Evolutionary conservation across 2,329 filamentous ascomycete species (phyloP), one percentile per base, ranked within the genome.

Genomic region (Trichoderma asperellum): DNA sequence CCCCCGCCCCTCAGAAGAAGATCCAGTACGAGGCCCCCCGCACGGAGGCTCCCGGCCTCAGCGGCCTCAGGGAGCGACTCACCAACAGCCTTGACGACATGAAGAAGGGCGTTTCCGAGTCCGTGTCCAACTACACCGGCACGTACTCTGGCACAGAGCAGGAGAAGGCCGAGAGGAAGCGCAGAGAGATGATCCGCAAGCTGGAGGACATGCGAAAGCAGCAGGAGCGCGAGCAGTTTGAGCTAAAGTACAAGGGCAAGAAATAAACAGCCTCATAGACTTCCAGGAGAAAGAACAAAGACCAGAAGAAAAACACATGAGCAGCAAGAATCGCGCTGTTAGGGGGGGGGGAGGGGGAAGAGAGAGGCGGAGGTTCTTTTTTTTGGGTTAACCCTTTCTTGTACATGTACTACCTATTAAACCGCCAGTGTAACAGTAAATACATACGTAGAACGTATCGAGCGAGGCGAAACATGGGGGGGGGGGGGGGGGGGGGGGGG

Each of bases 231-330:
- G 76, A 79, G 18, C 77, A 80, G 71, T 81, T 80, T 68, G 78
- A 82, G 53, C 80, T 77, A 70, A 82, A 83, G 75, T 83, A 81
- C 76, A 79, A 80, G 77, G 70, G 71, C 57, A 73, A 74, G 66
- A 69, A 66, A 68, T 77, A 70, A 68, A 52, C 55, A 16, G 52
- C 53, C 16, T 18, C 43, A 64, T 34, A 55, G 35, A 40, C 11
- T 29, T 55, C 10, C 21, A 56, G 43, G n/a, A 55, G 40, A 43
- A n/a, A 6, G 8, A 14, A 34, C 47, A 5, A 37, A 27, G 29
- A n/a, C 34, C 6, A 11, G 14, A 49, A n/a, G 21, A 35, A 40
- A 37, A 27, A 35, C 11, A 5, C 1, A 62, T n/a, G 4, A 24
- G 4, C 18, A 47, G 7, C 55, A 29, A 16, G 11, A 7, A 21